phyloP scores from a whole-genome alignment of 2,329 filamentous ascomycete species.

The Nigrograna mackinnonii region DNA sequence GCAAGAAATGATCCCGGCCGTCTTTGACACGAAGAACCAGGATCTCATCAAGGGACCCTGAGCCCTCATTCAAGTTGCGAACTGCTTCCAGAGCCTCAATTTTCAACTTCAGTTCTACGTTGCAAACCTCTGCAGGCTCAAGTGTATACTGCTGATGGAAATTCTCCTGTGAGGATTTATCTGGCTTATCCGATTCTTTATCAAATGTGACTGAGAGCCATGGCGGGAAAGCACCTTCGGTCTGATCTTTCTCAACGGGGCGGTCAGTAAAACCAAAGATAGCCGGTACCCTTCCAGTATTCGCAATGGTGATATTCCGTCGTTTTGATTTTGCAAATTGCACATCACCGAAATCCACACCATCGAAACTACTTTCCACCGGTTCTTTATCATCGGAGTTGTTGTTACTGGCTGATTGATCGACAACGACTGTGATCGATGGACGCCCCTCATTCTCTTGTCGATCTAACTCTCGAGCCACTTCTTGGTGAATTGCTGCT shows the following conservation, averaged over 20 bases:
- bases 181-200: constrained; percentile 47
- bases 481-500: constrained; percentile 80
- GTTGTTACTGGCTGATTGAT: constrained; percentile 47
- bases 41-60: constrained; percentile 75
- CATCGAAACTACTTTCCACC: constrained; percentile 50
- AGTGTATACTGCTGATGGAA: constrained; percentile 63
- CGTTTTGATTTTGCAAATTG: constrained; percentile 68
- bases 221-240: constrained; percentile 50
- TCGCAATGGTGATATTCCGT: constrained; percentile 80
- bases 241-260: constrained; percentile 55
- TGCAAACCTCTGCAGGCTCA: constrained; percentile 81
- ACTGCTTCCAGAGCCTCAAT: constrained; percentile 68
- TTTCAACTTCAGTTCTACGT: constrained; percentile 68
- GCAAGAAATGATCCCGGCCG: constrained; percentile 90
- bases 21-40: constrained; percentile 81
- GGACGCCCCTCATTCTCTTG: constrained; percentile 90
- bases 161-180: constrained; percentile 28
- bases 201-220: constrained; percentile 77
- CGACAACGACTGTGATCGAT: constrained; percentile 79
- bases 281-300: constrained; percentile 83
- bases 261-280: constrained; percentile 79
- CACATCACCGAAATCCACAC: constrained; percentile 79
- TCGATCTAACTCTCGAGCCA: constrained; percentile 84
- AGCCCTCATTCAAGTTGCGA: constrained; percentile 71
- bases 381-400: constrained; percentile 21